These are phyloP conservation scores for Vitis rupestris DNA, from an alignment of 164 flowering plant species.

Conservation along the genomic window DNA sequence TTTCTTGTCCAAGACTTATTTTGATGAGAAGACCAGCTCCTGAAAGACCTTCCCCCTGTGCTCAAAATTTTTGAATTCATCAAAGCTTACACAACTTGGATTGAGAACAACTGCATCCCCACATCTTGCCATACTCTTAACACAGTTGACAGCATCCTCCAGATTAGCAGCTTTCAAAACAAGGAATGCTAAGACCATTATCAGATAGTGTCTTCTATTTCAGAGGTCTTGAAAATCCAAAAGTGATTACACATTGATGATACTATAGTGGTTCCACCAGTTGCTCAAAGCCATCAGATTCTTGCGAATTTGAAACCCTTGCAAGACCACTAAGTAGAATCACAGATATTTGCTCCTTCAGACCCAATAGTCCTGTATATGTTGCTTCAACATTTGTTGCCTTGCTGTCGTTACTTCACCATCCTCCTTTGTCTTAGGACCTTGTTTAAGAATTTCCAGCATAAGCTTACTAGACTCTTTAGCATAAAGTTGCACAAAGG, in stretches of 20 bases:
- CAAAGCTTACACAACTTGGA: conserved; percentile 42
- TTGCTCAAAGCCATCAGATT: too few relatives aligned
- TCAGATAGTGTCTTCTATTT: too few relatives aligned
- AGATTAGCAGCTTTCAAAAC: conserved; percentile 13
- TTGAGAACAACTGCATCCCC: conserved; percentile 34
- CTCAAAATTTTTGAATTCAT: conserved; percentile 37
- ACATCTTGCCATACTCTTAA: conserved; percentile 31
- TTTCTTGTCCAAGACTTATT: not conserved
- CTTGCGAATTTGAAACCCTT: too few relatives aligned
- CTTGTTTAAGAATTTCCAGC: conserved; percentile 58
- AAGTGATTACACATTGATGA: too few relatives aligned
- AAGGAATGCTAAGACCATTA: too few relatives aligned
- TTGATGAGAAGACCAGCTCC: conserved; percentile 23
- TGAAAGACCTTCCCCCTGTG: conserved; percentile 35
- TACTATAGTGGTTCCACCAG: too few relatives aligned
- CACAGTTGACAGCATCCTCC: conserved; percentile 33
- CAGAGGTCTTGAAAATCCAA: too few relatives aligned
- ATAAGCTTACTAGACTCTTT: conserved; percentile 60
- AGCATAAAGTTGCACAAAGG: conserved; percentile 61
- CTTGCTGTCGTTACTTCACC: conserved; percentile 17
- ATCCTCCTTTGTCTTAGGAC: conserved; percentile 38
- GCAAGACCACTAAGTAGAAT: too few relatives aligned
- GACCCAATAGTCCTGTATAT: too few relatives aligned
- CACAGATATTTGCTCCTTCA: too few relatives aligned
- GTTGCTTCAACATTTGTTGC: too few relatives aligned